Evolutionary conservation across 2,329 filamentous ascomycete species (phyloP), one percentile per base, ranked within the genome.

Genomic region (Elsinoe ampelina): DNA sequence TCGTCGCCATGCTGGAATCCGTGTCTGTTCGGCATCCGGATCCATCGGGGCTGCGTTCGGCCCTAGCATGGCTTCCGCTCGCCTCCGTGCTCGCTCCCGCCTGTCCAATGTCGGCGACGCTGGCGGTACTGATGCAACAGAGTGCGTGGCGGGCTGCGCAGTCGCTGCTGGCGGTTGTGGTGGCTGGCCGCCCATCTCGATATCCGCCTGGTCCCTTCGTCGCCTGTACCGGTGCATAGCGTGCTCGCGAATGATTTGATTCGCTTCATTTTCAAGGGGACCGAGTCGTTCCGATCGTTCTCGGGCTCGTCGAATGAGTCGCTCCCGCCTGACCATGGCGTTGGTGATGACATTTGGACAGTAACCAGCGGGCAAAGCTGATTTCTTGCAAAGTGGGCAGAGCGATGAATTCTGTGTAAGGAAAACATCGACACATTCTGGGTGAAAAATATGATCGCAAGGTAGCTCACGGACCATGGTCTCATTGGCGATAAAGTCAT

Each of bases 361-460:
- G 54, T 72, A 78, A 15, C 77, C 88, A 73, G 63, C 68, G 65
- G 91, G 90, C 1, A 96, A 73, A 65, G 91, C 88, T 51, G 81
- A 87, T 59, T 85, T 81, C 69, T 95, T 96, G 76, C 93, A 98
- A 63, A 95, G 76, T 0, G 93, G 92, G 66, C 93, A 98, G 1
- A 96, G 77, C 15, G 88, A 95, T 67, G 87, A 95, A 66, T 86
- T 85, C 56, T 83, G 78, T 42, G 80, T 77, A 11, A 97, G 76
- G 64, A 93, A 95, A 19, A 84, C 80, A 66, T 97, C 91, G 61
- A 97, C 91, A 66, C 93, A 98, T 61, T 87, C 85, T 0, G 88
- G 86, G 63, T 98, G 92, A 70, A 91, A 98, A 57, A 97, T 92
- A 68, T 98, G 93, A 0, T 86, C 84, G 64, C 93, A 98, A 0